These are phyloP conservation scores for Fusarium sp. DNA, from an alignment of 2,329 filamentous ascomycete genomes.

Conservation along the genomic window DNA sequence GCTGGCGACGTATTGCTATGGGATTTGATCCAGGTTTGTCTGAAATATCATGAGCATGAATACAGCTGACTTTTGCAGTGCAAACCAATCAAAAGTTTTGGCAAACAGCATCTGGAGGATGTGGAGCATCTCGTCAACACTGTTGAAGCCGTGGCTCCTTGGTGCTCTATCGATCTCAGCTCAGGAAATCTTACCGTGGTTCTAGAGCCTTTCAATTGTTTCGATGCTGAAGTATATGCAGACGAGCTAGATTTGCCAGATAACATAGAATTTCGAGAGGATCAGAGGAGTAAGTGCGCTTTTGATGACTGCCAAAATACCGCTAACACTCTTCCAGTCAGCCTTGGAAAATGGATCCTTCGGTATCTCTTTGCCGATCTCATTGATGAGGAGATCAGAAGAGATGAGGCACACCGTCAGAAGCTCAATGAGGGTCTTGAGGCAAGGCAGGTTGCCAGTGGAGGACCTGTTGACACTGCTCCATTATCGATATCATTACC, in stretches of 20 bases:
- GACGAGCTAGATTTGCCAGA: slow-evolving; percentile 84
- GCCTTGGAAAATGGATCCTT: slow-evolving; percentile 95
- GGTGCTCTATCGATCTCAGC: slow-evolving; percentile 94
- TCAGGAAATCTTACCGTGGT: slow-evolving; percentile 93
- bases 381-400: slow-evolving; percentile 88
- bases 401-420: slow-evolving; percentile 80
- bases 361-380: slow-evolving; percentile 91
- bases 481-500: slow-evolving; percentile 69
- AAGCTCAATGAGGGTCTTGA: slow-evolving; percentile 73
- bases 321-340: slow-evolving; percentile 69
- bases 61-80: slow-evolving; percentile 66
- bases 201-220: slow-evolving; percentile 93
- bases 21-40: slow-evolving; percentile 84
- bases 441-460: slow-evolving; percentile 64
- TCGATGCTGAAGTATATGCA: slow-evolving; percentile 96
- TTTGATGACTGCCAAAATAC: neutral
- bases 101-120: slow-evolving; percentile 93
- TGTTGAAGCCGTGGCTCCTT: slow-evolving; percentile 88
- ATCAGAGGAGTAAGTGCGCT: slow-evolving; percentile 82
- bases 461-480: slow-evolving; percentile 60
- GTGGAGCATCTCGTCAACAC: slow-evolving; percentile 90
- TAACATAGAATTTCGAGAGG: slow-evolving; percentile 85
- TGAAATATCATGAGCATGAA: too few species aligned
- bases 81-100: slow-evolving; percentile 88
- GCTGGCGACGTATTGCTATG: slow-evolving; percentile 94